Evolutionary conservation across 495 filamentous ascomycete species (phyloP).

Genomic region (Neurospora sp.): DNA sequence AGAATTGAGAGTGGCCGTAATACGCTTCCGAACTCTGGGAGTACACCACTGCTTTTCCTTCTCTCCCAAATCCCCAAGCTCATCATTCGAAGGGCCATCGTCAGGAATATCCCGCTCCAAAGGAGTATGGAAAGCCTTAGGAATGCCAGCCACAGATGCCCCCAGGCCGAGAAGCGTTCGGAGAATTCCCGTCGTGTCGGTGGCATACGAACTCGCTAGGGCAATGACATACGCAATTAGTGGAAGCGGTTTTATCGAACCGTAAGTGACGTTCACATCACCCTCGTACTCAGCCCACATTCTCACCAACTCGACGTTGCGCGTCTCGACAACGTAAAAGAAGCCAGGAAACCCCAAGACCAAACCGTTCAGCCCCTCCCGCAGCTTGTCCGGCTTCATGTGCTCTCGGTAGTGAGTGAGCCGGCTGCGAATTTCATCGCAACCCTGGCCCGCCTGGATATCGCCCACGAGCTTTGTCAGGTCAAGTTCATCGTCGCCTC

Average conservation of each 20-base stretch:
- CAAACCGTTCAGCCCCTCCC: slow-evolving; percentile 18
- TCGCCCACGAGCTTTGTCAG: slow-evolving; percentile 12
- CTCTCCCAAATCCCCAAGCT: not conserved
- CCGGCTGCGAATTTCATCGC: slow-evolving; percentile 11
- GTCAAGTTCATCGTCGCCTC: slow-evolving; percentile 6
- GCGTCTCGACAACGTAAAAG: slow-evolving; percentile 35
- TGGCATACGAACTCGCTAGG: slow-evolving; percentile 14
- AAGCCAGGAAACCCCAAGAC: slow-evolving; percentile 30
- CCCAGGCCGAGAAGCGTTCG: slow-evolving; percentile 32
- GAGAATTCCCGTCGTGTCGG: slow-evolving; percentile 25
- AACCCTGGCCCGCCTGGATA: slow-evolving; percentile 19
- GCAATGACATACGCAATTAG: slow-evolving; percentile 37
- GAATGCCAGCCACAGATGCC: slow-evolving; percentile 21
- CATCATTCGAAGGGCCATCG: not conserved
- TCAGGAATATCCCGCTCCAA: slow-evolving; percentile 16
- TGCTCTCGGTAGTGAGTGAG: slow-evolving; percentile 12
- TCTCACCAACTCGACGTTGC: slow-evolving; percentile 27
- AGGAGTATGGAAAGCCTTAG: slow-evolving; percentile 22
- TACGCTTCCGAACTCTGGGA: slow-evolving; percentile 7
- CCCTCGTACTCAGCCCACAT: slow-evolving; percentile 25
- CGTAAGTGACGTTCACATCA: slow-evolving; percentile 22
- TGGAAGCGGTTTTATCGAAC: slow-evolving; percentile 17
- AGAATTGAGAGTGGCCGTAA: slow-evolving; percentile 27
- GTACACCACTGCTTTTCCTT: slow-evolving; percentile 8
- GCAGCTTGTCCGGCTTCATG: slow-evolving; percentile 11